Conservation (phyloP, 441 rosid species). For the Erodium moschatum region DNA sequence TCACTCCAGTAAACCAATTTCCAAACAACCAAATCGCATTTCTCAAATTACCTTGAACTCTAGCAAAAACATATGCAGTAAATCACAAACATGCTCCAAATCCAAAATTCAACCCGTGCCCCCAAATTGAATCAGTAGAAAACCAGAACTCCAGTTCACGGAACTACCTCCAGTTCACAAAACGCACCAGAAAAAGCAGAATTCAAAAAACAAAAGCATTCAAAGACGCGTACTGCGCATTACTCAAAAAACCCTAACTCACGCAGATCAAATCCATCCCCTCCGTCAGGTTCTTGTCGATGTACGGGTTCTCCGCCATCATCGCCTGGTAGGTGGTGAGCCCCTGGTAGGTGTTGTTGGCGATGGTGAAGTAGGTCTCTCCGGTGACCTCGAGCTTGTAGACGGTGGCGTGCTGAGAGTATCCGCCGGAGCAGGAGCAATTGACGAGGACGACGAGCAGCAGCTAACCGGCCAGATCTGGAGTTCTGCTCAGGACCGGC, state of each 20-base stretch:
- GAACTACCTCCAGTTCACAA: background rate
- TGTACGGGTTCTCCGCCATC: too few species aligned
- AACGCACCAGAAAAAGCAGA: background rate
- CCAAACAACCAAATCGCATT: background rate
- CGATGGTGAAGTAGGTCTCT: too few species aligned
- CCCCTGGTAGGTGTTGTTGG: too few species aligned
- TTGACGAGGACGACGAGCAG: too few species aligned
- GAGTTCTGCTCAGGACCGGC: too few species aligned
- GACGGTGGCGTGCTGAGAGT: too few species aligned
- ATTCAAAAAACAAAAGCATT: background rate
- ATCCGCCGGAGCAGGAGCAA: too few species aligned
- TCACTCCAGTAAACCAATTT: background rate
- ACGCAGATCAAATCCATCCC: constrained; percentile 45
- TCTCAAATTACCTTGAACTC: background rate
- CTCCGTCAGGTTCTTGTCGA: too few species aligned
- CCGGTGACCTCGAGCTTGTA: too few species aligned
- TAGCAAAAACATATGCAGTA: background rate
- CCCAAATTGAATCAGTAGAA: constrained; percentile 11
- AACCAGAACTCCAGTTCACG: constrained; percentile 2
- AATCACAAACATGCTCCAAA: background rate
- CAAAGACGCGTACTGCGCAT: background rate
- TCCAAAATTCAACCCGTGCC: constrained; percentile 11
- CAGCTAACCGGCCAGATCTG: too few species aligned
- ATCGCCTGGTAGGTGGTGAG: too few species aligned
- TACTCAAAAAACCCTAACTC: constrained; percentile 33